A percentile compares a stretch with the other conserved stretches of the same genome.
Conservation (phyloP, 768 basidiomycete genomes). For the Boletus rubropictus region DNA sequence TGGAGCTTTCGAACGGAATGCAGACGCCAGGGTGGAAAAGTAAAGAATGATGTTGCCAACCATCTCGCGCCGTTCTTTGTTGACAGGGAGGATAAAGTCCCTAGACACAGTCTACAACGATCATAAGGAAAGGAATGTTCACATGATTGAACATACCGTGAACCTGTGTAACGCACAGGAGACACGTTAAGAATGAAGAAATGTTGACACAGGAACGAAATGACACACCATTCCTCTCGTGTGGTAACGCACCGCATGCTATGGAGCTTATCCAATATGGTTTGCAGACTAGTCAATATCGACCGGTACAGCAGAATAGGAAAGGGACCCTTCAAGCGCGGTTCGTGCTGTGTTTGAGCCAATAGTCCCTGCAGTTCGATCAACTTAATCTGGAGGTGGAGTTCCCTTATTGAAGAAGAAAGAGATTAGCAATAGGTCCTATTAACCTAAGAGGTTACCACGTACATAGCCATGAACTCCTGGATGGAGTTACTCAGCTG, state of each 20-base stretch:
- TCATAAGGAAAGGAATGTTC: neutral
- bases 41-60: conserved; percentile 91
- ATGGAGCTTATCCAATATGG: conserved; percentile 83
- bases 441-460: conserved; percentile 4
- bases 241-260: conserved; percentile 98
- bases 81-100: conserved; percentile 90
- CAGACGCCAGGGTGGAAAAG: conserved; percentile 73
- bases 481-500: conserved; percentile 59
- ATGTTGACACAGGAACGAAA: neutral
- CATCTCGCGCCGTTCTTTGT: conserved; percentile 86
- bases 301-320: conserved; percentile 81
- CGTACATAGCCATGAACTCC: conserved; percentile 91
- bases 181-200: conserved; percentile 7
- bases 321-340: conserved; percentile 93
- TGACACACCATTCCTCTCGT: conserved; percentile 79
- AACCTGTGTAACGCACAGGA: conserved; percentile 43
- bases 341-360: conserved; percentile 86
- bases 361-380: conserved; percentile 83
- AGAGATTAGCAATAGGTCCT: conserved; percentile 4
- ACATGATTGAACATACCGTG: conserved; percentile 44
- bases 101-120: conserved; percentile 59
- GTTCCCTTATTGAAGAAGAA: conserved; percentile 64
- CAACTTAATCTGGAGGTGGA: conserved; percentile 88
- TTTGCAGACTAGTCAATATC: conserved; percentile 75
- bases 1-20: conserved; percentile 82